phyloP scores from a whole-genome alignment of 495 filamentous ascomycete genomes.

The Parathielavia appendiculata region DNA sequence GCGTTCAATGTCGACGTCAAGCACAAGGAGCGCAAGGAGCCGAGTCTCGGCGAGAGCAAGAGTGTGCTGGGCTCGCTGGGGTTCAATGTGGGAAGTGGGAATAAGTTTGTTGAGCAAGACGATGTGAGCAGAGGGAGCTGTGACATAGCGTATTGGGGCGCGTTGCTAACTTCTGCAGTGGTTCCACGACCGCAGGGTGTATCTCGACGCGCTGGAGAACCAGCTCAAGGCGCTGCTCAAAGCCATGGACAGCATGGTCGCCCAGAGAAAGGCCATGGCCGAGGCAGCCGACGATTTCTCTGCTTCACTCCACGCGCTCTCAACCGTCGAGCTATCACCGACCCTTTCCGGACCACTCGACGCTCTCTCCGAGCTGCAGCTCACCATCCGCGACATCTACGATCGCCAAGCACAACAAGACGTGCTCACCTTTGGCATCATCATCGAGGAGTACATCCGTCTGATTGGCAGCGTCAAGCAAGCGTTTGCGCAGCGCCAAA shows the following conservation, averaged over 20 bases:
- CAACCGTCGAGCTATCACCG: constrained; percentile 80
- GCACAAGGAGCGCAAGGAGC: constrained; percentile 91
- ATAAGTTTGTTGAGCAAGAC: constrained; percentile 96
- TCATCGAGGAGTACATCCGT: constrained; percentile 96
- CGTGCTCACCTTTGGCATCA: constrained; percentile 91
- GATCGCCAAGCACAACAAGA: constrained; percentile 97
- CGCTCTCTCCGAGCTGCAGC: constrained; percentile 83
- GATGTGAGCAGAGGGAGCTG: constrained; percentile 57
- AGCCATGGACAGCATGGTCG: constrained; percentile 85
- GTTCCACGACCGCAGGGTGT: constrained; percentile 95
- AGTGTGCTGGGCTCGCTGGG: constrained; percentile 84
- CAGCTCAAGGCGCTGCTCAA: constrained; percentile 93
- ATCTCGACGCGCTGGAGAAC: constrained; percentile 89
- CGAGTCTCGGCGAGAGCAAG: constrained; percentile 80
- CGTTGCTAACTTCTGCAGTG: constrained; percentile 50
- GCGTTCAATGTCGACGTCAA: constrained; percentile 93
- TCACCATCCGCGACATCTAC: constrained; percentile 90
- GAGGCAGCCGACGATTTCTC: constrained; percentile 93
- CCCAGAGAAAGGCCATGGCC: constrained; percentile 83
- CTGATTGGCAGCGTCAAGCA: constrained; percentile 90
- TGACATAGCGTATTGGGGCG: background rate
- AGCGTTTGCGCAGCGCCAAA: constrained; percentile 86
- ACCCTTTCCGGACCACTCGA: constrained; percentile 85
- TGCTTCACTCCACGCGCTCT: constrained; percentile 79
- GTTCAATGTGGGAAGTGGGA: constrained; percentile 63